Conservation (phyloP, 805 yeast species). For the Candida coleopterorum region DNA sequence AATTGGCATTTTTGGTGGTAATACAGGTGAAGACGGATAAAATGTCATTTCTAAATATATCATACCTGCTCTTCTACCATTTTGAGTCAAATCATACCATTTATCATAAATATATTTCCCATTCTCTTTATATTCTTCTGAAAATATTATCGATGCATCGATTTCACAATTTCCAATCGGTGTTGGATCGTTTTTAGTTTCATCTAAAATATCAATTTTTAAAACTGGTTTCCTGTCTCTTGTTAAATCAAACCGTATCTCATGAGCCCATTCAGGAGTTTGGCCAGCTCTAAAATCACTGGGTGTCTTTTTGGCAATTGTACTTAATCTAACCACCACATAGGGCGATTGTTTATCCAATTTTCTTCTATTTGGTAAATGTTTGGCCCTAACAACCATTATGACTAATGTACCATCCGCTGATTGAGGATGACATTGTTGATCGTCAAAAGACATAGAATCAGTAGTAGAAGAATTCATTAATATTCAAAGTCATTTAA, state of each 20-base stretch:
- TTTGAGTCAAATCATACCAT: conserved; percentile 73
- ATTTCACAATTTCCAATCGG: conserved; percentile 79
- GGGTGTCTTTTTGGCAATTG: conserved; percentile 73
- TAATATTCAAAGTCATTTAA: neutral
- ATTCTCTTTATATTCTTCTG: conserved; percentile 44
- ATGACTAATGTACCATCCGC: conserved; percentile 61
- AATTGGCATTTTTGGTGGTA: conserved; percentile 33
- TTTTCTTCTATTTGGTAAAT: conserved; percentile 78
- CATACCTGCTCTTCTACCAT: conserved; percentile 78
- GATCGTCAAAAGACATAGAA: neutral
- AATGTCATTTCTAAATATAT: conserved; percentile 89
- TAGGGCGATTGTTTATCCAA: conserved; percentile 94
- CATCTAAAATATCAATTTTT: conserved; percentile 76
- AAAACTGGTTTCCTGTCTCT: conserved; percentile 60
- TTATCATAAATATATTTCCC: conserved; percentile 72
- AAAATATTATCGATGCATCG: conserved; percentile 64
- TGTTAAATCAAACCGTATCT: conserved; percentile 60
- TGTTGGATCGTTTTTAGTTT: conserved; percentile 79
- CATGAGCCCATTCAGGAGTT: conserved; percentile 83
- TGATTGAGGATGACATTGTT: conserved; percentile 18
- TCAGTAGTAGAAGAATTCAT: neutral
- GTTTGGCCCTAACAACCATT: conserved; percentile 76
- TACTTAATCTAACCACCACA: conserved; percentile 76
- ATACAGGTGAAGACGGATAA: conserved; percentile 54
- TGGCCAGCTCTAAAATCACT: conserved; percentile 88